These are phyloP conservation scores for Aspergillus aculeatus DNA, from an alignment of 2,329 filamentous ascomycete species.

Conservation along the genomic window DNA sequence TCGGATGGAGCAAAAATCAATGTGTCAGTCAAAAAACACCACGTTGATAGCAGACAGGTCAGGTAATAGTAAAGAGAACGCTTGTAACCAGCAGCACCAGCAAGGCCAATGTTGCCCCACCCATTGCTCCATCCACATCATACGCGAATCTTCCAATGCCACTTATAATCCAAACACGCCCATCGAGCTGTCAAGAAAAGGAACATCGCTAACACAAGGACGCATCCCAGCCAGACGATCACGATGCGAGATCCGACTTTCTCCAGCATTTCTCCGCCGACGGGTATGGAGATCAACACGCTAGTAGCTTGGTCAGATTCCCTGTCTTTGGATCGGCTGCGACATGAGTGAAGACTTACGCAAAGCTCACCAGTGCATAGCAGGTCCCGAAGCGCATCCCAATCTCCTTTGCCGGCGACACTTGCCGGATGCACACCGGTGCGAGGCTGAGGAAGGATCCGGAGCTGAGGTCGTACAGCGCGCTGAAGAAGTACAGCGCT, in stretches of 20 bases:
- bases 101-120: no score
- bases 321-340: no score
- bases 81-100: no score
- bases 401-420: constrained; percentile 50
- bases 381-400: constrained; percentile 50
- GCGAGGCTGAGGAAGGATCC: constrained; percentile 50
- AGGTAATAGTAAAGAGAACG: no score
- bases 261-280: constrained; percentile 51
- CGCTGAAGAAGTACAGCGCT: constrained; percentile 44
- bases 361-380: constrained; percentile 50
- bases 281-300: constrained; percentile 49
- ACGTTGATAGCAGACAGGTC: no score
- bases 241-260: constrained; percentile 46
- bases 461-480: constrained; percentile 49
- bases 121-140: background rate
- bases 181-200: constrained; percentile 38
- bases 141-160: constrained; percentile 33
- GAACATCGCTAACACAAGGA: constrained; percentile 40
- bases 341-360: constrained; percentile 26
- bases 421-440: constrained; percentile 48
- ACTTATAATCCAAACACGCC: constrained; percentile 40
- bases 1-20: no score
- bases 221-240: constrained; percentile 46
- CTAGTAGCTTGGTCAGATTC: constrained; percentile 11
- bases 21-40: no score